phyloP scores from a whole-genome alignment of 352 stramenopile species.

The Blastocystis sp. region DNA sequence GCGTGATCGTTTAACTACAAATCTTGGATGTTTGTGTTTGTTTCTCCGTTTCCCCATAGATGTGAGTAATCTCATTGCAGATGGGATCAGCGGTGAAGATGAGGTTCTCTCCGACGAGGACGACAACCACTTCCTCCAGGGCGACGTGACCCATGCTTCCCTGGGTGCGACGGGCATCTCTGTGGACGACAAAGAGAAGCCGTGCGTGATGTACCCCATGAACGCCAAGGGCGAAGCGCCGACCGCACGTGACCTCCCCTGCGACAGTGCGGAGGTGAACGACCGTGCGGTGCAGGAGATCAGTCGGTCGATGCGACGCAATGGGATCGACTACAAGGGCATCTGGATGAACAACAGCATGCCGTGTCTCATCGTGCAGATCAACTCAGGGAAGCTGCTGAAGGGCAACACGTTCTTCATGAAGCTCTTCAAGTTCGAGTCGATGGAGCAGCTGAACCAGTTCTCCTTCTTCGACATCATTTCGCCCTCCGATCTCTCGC shows the following conservation, averaged over 20 bases:
- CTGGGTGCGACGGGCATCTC: not conserved
- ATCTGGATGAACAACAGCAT: conserved; percentile 60
- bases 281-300: not conserved
- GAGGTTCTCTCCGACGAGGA: conserved; percentile 45
- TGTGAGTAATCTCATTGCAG: conserved; percentile 10
- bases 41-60: not conserved
- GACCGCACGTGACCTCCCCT: not conserved
- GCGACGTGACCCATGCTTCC: not conserved
- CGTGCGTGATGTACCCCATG: not conserved
- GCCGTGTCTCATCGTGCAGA: conserved; percentile 25
- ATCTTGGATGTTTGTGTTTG: conserved; percentile 21
- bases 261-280: not conserved
- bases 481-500: not conserved
- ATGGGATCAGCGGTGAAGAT: not conserved
- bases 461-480: conserved; percentile 58
- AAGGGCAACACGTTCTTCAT: conserved; percentile 54
- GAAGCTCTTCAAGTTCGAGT: conserved; percentile 51
- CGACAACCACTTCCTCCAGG: conserved; percentile 48
- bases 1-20: conserved; percentile 45
- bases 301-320: not conserved
- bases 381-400: conserved; percentile 40
- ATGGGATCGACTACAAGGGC: conserved; percentile 48
- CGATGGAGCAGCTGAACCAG: conserved; percentile 43
- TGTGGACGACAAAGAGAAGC: not conserved
- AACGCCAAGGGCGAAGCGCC: not conserved